Conservation (phyloP, 306 rosid species). For the Trifolium subterraneum region DNA sequence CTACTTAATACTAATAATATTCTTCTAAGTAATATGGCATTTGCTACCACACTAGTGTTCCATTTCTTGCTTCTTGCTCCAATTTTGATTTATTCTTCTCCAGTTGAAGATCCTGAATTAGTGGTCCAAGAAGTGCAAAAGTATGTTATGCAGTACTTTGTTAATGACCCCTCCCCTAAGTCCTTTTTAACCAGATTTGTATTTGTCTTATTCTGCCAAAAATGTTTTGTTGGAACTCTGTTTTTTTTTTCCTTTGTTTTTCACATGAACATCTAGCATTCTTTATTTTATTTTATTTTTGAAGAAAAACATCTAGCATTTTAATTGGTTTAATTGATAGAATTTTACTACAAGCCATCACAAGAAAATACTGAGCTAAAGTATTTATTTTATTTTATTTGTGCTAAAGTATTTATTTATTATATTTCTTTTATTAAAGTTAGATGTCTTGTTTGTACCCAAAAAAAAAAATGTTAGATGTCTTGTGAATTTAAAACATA, state of each 20-base stretch:
- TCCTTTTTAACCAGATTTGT: neutral
- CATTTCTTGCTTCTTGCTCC: slow-evolving; percentile 48
- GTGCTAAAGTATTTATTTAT: neutral
- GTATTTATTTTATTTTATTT: no score
- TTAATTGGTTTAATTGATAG: no score
- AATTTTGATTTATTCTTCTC: slow-evolving; percentile 49
- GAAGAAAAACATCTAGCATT: no score
- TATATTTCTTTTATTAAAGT: neutral
- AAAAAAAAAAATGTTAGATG: no score
- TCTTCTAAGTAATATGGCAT: slow-evolving; percentile 52
- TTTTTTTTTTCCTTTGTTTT: neutral
- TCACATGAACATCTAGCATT: no score
- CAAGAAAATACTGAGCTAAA: no score
- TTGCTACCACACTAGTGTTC: slow-evolving; percentile 44
- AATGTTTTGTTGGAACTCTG: neutral
- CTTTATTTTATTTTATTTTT: no score
- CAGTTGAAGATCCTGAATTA: slow-evolving; percentile 59
- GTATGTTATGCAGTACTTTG: slow-evolving; percentile 44
- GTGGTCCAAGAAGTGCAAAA: slow-evolving; percentile 65
- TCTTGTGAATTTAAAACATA: neutral
- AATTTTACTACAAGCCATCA: no score
- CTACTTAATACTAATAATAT: slow-evolving; percentile 13
- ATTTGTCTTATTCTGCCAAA: neutral
- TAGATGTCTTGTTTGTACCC: no score
- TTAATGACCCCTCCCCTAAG: neutral